Evolutionary conservation across 495 filamentous ascomycete genomes (phyloP).

Genomic region (Recurvomyces mirabilis): DNA sequence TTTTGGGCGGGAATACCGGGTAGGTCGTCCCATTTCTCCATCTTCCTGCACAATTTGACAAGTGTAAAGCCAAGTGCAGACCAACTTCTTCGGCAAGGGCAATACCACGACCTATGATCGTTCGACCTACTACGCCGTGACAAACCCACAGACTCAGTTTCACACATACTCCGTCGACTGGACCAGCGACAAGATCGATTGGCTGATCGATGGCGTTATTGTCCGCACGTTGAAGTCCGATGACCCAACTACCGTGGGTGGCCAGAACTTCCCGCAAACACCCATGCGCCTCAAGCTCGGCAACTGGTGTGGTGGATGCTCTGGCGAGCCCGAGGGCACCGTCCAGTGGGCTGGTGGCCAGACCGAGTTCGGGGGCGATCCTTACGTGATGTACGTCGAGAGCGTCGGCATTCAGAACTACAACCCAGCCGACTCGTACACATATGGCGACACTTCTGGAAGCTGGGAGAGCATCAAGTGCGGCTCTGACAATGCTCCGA

Average conservation of each 20-base stretch:
- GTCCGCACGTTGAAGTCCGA: slow-evolving; percentile 57
- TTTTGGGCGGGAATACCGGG: slow-evolving; percentile 41
- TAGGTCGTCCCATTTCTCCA: slow-evolving; percentile 58
- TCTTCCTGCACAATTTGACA: not conserved
- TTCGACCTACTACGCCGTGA: slow-evolving; percentile 45
- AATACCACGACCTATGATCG: slow-evolving; percentile 54
- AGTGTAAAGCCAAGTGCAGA: slow-evolving; percentile 43
- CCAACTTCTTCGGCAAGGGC: slow-evolving; percentile 84
- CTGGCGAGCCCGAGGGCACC: slow-evolving; percentile 33
- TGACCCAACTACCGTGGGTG: slow-evolving; percentile 45
- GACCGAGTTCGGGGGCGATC: slow-evolving; percentile 57
- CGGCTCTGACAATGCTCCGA: not conserved
- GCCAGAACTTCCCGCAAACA: slow-evolving; percentile 66
- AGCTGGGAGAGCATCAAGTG: slow-evolving; percentile 29
- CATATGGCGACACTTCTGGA: slow-evolving; percentile 55
- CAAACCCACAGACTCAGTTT: slow-evolving; percentile 44
- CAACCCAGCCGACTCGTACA: slow-evolving; percentile 55
- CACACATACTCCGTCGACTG: slow-evolving; percentile 82
- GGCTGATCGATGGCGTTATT: slow-evolving; percentile 56
- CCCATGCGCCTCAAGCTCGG: slow-evolving; percentile 77
- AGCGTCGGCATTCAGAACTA: slow-evolving; percentile 55
- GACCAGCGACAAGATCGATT: slow-evolving; percentile 60
- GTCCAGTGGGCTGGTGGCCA: slow-evolving; percentile 70
- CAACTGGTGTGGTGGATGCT: slow-evolving; percentile 78
- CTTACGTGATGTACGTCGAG: slow-evolving; percentile 69